Base-by-base conservation (phyloP, 371 early-diverging fungal genomes). In the Mortierella sp. region DNA sequence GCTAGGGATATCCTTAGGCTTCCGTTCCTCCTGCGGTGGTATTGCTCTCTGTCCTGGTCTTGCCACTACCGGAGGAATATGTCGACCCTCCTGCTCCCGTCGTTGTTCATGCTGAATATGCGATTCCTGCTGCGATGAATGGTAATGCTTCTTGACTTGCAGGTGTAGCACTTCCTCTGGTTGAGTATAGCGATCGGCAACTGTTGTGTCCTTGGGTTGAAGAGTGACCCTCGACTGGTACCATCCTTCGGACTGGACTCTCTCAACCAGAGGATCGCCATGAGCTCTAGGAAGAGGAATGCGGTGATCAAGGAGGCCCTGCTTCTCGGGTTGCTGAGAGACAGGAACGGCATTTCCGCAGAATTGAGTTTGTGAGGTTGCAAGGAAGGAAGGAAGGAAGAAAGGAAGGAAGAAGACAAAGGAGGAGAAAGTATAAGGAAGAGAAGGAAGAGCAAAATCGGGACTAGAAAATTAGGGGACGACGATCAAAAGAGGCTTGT, bases 311-410 rank as follows among this genome's bases (percentile, higher is more conserved):
- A 11, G 2, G 75, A 61, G 7, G 73, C 75, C 70, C 68, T 77
- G 58, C 70, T 77, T 66, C 82, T 67, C 37, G 74, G 72, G 37
- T 44, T 69, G 40, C 69, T 71, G 68, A 77, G 50, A 39, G 74
- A 72, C 41, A 82, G 52, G 61, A 71, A 29, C 10, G 82, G 78
- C 82, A 77, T 82, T 50, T 43, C n/a, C n/a, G n/a, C n/a, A 37
- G 39, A 9, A 24, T 34, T 22, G 31, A 44, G 16, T 19, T 55
- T 29, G 10, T 55, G 13, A n/a, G 14, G 31, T 24, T 55, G 26
- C 26, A 4, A 16, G 31, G 29, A 29, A 16, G 55, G 19, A 0
- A n/a, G 48, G 6, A 2, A 16, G n/a, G n/a, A n/a, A n/a, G 29
- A 4, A 53, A 31, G 26, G 31, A 55, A 31, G 29, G 16, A 31